Evolutionary conservation across 805 yeast genomes (phyloP), one percentile per base, ranked within the genome.

Genomic region (Saturnispora quitensis): DNA sequence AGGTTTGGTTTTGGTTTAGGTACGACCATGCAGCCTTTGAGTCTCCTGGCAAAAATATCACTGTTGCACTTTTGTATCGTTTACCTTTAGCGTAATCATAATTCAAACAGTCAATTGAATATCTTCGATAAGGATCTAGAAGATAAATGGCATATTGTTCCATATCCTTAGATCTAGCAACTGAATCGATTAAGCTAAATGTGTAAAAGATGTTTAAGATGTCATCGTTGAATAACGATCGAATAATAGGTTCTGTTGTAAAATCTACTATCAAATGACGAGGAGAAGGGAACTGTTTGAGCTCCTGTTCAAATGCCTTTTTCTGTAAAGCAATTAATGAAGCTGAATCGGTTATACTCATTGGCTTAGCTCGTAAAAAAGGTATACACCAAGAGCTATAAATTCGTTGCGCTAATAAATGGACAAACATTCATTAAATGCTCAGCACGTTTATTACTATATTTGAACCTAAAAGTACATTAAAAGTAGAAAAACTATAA

Each of bases 61-160:
- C 75, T 63, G 86, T 83, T 1, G 90, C 90, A 42, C 74, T 76
- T 51, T 80, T 80, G 68, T 90, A 93, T 52, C 95, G 76, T n/a
- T 77, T 71, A 1, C 91, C 85, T 20, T 73, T 70, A 9, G 76
- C 66, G 57, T 76, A 86, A 66, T 93, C 99, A 0, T 90, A 82
- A 46, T 80, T 67, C 20, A 93, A 73, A 67, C 98, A 90, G 52
- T 82, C 84, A 53, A 89, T 68, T 38, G 84, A 78, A 68, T 78
- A 88, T 35, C 70, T 67, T 5, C 81, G 68, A 5, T 58, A 48
- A 0, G 95, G 89, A 48, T 85, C 86, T 17, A 89, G 67, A 27
- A 93, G 69, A 66, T 93, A 93, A 9, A 93, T 71, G 6, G 89
- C 97, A 57, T 85, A 91, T 43, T 50, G 52, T 44, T 63, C 66